phyloP scores from a whole-genome alignment of 495 filamentous ascomycete species.

The Aspergillus cavernicola region DNA sequence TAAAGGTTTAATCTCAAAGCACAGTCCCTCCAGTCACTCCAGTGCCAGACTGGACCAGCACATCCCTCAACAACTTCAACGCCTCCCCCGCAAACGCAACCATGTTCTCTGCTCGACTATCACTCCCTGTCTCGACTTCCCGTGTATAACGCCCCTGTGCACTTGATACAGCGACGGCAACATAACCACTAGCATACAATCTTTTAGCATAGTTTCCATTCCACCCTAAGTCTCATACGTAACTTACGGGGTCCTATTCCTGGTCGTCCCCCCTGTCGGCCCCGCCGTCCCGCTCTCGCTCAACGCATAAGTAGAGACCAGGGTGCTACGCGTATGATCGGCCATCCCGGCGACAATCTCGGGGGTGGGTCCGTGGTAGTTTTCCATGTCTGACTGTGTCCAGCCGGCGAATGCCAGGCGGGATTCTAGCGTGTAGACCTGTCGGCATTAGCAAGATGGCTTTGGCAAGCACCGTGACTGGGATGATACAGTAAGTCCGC shows the following conservation, averaged over 20 bases:
- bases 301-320: constrained; percentile 53
- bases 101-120: constrained; percentile 57
- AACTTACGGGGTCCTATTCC: constrained; percentile 53
- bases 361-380: constrained; percentile 55
- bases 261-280: constrained; percentile 54
- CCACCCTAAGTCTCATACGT: too few species aligned
- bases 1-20: too few species aligned
- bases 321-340: constrained; percentile 47
- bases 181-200: constrained; percentile 47
- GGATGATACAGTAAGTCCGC: constrained; percentile 48
- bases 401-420: constrained; percentile 58
- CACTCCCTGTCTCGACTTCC: constrained; percentile 52
- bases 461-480: not conserved
- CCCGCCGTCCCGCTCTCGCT: constrained; percentile 61
- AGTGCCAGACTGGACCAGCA: too few species aligned
- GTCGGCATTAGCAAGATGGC: not conserved
- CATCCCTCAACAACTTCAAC: constrained; percentile 53
- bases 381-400: constrained; percentile 47
- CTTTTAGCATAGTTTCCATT: too few species aligned
- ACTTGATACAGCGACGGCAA: constrained; percentile 53
- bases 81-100: constrained; percentile 55
- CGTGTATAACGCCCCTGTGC: constrained; percentile 44
- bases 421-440: constrained; percentile 59
- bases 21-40: too few species aligned
- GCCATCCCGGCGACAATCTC: constrained; percentile 54